phyloP scores from a whole-genome alignment of 148 eudicot genomes.

The Rheum nobile region DNA sequence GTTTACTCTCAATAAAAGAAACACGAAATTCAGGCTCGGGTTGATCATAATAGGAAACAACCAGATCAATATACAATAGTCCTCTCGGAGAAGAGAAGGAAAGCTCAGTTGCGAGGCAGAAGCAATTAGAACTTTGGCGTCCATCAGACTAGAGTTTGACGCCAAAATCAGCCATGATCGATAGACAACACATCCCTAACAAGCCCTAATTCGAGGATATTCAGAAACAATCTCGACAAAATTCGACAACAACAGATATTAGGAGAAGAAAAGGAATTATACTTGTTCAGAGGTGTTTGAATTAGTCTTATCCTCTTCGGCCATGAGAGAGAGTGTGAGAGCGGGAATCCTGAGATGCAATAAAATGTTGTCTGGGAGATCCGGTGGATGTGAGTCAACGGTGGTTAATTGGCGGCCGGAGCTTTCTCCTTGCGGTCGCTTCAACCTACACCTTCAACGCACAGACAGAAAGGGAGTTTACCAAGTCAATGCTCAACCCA shows the following conservation, averaged over 20 bases:
- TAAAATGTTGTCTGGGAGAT: neutral
- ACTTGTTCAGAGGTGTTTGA: slow-evolving; percentile 1
- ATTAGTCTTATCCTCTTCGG: neutral
- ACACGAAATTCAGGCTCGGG: no score
- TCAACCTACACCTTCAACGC: neutral
- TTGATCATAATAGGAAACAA: no score
- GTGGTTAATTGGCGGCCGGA: neutral
- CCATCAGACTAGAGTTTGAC: neutral
- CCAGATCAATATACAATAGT: no score
- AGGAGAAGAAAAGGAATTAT: neutral
- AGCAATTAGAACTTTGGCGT: no score
- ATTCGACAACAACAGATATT: neutral
- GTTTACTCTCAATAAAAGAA: no score
- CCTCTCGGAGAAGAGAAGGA: no score
- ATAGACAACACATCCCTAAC: neutral
- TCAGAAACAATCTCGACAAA: neutral
- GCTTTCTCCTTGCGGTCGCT: neutral
- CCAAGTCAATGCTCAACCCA: neutral
- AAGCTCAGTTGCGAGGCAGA: no score
- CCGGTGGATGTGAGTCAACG: neutral
- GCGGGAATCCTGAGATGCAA: neutral
- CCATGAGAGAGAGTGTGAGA: neutral
- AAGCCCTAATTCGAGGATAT: neutral
- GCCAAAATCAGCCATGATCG: neutral
- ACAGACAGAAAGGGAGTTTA: neutral